phyloP scores from a whole-genome alignment of 305 asterid genomes.

The Fraxinus floribunda region DNA sequence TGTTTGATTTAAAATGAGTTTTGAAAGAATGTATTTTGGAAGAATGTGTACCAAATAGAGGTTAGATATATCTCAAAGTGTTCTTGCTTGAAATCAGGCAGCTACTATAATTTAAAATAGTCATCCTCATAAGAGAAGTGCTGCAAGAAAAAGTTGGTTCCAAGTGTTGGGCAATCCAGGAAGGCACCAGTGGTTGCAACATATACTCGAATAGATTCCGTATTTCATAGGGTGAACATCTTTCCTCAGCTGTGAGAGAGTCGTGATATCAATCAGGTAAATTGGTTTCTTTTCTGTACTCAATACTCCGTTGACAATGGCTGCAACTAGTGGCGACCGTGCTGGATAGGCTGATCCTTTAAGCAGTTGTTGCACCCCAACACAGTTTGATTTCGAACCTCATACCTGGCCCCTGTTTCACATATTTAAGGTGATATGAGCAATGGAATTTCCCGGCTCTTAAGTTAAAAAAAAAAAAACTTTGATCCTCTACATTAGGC shows the following conservation, averaged over 20 bases:
- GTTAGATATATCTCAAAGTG: not conserved
- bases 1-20: no score
- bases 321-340: conserved; percentile 24
- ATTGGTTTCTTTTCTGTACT: conserved; percentile 37
- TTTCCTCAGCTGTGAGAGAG: conserved; percentile 48
- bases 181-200: conserved; percentile 65
- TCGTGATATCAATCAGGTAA: conserved; percentile 42
- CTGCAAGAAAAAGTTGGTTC: conserved; percentile 48
- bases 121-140: conserved; percentile 23
- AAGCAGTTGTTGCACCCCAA: conserved; percentile 34
- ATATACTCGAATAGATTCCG: conserved; percentile 30
- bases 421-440: not conserved
- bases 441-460: not conserved
- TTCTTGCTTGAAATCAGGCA: not conserved
- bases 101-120: not conserved
- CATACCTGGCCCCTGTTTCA: conserved; percentile 28
- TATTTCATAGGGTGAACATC: conserved; percentile 63
- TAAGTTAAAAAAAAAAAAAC: not conserved
- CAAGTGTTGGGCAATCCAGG: conserved; percentile 66
- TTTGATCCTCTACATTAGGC: not conserved
- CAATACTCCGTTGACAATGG: conserved; percentile 35
- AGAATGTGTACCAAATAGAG: no score
- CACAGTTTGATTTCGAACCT: conserved; percentile 33
- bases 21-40: no score
- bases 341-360: conserved; percentile 27